phyloP scores from a whole-genome alignment of 2,329 filamentous ascomycete species.

The Tolypocladium album region DNA sequence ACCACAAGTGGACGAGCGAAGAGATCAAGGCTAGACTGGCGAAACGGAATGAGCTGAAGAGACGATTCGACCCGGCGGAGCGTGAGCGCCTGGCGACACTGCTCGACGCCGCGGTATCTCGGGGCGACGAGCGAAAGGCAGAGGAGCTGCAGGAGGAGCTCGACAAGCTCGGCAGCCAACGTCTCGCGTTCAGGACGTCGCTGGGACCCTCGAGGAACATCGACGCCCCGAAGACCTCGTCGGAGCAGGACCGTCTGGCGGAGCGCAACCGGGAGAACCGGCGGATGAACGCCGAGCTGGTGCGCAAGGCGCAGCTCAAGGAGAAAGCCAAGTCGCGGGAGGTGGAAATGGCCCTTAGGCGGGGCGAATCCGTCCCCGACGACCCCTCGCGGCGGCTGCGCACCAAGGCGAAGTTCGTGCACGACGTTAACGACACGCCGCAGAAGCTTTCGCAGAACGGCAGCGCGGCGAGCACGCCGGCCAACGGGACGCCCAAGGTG shows the following conservation, averaged over 20 bases:
- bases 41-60: conserved; percentile 56
- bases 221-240: conserved; percentile 32
- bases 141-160: conserved; percentile 48
- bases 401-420: conserved; percentile 57
- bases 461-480: conserved; percentile 40
- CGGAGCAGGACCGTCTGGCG: conserved; percentile 73
- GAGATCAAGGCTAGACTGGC: conserved; percentile 74
- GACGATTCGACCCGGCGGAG: conserved; percentile 55
- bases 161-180: conserved; percentile 53
- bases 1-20: conserved; percentile 70
- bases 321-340: conserved; percentile 58
- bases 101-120: conserved; percentile 54
- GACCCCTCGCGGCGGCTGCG: conserved; percentile 52
- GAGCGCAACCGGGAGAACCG: conserved; percentile 79
- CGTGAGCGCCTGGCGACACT: conserved; percentile 56
- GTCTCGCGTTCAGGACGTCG: conserved; percentile 62
- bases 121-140: conserved; percentile 49
- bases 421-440: conserved; percentile 44
- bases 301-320: conserved; percentile 81
- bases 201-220: conserved; percentile 44
- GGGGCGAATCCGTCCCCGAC: conserved; percentile 50
- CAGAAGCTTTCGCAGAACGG: conserved; percentile 36
- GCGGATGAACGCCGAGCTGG: conserved; percentile 71
- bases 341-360: conserved; percentile 48
- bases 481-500: conserved; percentile 40